Evolutionary conservation across 345 rosid species (phyloP).

Genomic region (Syzygium oleosum): DNA sequence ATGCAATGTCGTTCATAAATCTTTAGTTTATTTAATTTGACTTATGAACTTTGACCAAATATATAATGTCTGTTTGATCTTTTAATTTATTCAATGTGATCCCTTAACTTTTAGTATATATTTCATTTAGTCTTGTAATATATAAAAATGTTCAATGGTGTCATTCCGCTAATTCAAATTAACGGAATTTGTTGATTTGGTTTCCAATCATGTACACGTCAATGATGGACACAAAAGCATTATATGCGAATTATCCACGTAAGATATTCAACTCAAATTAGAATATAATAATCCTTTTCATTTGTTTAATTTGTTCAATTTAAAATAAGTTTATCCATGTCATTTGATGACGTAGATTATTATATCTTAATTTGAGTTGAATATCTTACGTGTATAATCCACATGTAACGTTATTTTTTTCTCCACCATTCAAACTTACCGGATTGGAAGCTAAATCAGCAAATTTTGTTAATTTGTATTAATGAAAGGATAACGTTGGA

Average conservation of each 20-base stretch:
- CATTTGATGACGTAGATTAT: background rate
- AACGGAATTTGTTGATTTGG: background rate
- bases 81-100: accelerated
- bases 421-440: background rate
- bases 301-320: background rate
- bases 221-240: background rate
- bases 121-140: accelerated
- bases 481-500: background rate
- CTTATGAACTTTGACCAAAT: accelerated
- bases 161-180: accelerated
- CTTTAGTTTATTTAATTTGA: background rate
- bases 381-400: background rate
- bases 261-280: background rate
- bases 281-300: background rate
- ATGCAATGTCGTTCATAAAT: accelerated
- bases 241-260: background rate
- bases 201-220: background rate
- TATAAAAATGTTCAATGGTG: background rate
- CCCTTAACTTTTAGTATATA: accelerated
- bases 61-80: too few relatives aligned
- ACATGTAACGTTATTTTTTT: accelerated
- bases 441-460: background rate
- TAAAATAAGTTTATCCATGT: background rate
- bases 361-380: background rate
- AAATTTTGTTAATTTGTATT: accelerated